Conservation (phyloP, 805 yeast genomes). For the Barnettozyma californica region DNA sequence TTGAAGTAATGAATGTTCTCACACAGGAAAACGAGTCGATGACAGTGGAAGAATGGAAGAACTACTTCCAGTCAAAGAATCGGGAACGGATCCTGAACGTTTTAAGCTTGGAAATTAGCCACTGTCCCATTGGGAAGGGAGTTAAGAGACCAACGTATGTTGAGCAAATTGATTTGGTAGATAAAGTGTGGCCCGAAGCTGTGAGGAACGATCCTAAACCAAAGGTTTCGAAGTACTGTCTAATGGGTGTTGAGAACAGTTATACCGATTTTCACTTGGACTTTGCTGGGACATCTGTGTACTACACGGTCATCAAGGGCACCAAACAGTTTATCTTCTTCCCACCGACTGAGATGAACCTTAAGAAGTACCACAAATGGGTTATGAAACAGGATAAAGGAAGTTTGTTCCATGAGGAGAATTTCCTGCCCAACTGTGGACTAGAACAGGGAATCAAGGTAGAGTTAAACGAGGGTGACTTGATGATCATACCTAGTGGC, state of each 20-base stretch:
- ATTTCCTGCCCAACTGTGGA: conserved; percentile 6
- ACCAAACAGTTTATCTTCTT: conserved; percentile 66
- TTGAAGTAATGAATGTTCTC: conserved; percentile 87
- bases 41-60: conserved; percentile 69
- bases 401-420: conserved; percentile 5
- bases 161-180: conserved; percentile 60
- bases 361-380: conserved; percentile 65
- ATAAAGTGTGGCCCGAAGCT: conserved; percentile 50
- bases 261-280: conserved; percentile 90
- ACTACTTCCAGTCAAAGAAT: conserved; percentile 50
- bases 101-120: conserved; percentile 72
- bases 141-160: conserved; percentile 67
- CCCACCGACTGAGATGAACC: conserved; percentile 68
- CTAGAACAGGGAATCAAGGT: conserved; percentile 48
- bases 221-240: conserved; percentile 67
- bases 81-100: conserved; percentile 74
- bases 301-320: conserved; percentile 78
- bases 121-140: conserved; percentile 37
- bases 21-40: conserved; percentile 64
- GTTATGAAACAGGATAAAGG: conserved; percentile 32
- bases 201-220: conserved; percentile 33
- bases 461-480: conserved; percentile 56
- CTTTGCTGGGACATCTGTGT: conserved; percentile 90
- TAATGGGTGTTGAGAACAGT: conserved; percentile 78
- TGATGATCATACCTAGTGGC: conserved; percentile 81